Evolutionary conservation across 2,329 filamentous ascomycete species (phyloP).

Genomic region (Colletotrichum tofieldiae): DNA sequence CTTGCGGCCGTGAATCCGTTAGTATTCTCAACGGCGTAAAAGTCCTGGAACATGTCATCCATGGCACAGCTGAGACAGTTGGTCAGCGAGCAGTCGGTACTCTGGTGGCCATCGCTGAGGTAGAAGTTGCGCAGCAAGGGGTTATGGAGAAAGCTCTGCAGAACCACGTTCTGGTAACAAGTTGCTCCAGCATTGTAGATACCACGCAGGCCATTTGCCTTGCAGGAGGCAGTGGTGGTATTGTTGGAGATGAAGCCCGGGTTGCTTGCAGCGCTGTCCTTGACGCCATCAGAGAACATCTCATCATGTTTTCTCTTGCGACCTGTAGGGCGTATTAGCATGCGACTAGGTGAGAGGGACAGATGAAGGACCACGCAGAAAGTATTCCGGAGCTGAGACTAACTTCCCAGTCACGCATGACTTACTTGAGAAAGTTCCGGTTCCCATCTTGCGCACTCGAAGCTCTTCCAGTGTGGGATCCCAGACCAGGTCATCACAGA

Average conservation of each 20-base stretch:
- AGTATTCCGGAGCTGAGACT: slow-evolving; percentile 19
- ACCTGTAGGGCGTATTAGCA: slow-evolving; percentile 53
- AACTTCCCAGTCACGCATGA: slow-evolving; percentile 25
- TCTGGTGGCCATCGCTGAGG: slow-evolving; percentile 89
- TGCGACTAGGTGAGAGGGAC: not conserved
- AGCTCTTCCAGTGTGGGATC: slow-evolving; percentile 86
- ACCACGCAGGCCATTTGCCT: slow-evolving; percentile 88
- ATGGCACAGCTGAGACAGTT: slow-evolving; percentile 80
- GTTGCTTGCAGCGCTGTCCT: slow-evolving; percentile 68
- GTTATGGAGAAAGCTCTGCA: slow-evolving; percentile 95
- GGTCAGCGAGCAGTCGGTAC: slow-evolving; percentile 76
- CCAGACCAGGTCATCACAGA: slow-evolving; percentile 87
- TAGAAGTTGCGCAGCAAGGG: slow-evolving; percentile 93
- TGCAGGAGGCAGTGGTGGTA: slow-evolving; percentile 84
- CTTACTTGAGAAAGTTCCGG: slow-evolving; percentile 76
- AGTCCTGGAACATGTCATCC: slow-evolving; percentile 82
- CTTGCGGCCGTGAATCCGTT: slow-evolving; percentile 93
- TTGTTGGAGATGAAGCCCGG: slow-evolving; percentile 84
- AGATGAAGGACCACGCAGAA: not conserved
- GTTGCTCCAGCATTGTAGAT: slow-evolving; percentile 99
- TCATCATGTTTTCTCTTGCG: slow-evolving; percentile 86
- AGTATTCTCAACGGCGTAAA: slow-evolving; percentile 81
- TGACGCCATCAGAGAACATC: slow-evolving; percentile 73
- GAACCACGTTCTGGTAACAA: slow-evolving; percentile 96
- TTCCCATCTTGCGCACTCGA: slow-evolving; percentile 78